Percentiles rank a stretch among this genome's conserved stretches.
These are phyloP conservation scores for Echinochloa phyllopogon DNA, from an alignment of 176 grass and related monocot genomes.

Conservation along the genomic window DNA sequence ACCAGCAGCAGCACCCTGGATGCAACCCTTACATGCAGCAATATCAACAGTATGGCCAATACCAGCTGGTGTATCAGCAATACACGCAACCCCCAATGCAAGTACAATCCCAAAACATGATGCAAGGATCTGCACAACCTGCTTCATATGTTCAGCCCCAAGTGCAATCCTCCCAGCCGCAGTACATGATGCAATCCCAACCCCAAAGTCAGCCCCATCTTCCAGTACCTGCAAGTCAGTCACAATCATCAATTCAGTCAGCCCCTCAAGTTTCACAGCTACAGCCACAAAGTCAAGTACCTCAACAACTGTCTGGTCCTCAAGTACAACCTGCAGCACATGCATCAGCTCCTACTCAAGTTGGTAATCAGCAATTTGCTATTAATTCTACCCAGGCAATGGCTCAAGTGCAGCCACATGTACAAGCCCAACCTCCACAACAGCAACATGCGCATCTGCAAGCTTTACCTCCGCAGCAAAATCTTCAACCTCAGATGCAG, in stretches of 20 bases:
- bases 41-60: conserved; percentile 78
- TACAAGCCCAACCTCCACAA: conserved; percentile 46
- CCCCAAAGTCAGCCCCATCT: conserved; percentile 46
- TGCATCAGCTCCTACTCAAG: conserved; percentile 42
- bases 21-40: conserved; percentile 79
- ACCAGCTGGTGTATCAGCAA: conserved; percentile 64
- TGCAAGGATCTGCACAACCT: conserved; percentile 57
- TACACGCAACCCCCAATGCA: conserved; percentile 63
- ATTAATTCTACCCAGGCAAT: conserved; percentile 48
- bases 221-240: conserved; percentile 50
- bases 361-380: conserved; percentile 58
- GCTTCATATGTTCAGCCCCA: conserved; percentile 59
- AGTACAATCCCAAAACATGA: conserved; percentile 42
- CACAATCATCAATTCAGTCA: conserved; percentile 49
- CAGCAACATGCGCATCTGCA: conserved; percentile 56
- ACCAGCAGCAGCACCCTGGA: conserved; percentile 86
- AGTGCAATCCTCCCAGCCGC: conserved; percentile 44
- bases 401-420: conserved; percentile 45
- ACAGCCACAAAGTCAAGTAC: conserved; percentile 51
- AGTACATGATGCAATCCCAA: conserved; percentile 49
- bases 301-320: conserved; percentile 34
- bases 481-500: conserved; percentile 53
- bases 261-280: conserved; percentile 49
- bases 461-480: conserved; percentile 54
- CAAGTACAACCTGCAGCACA: conserved; percentile 52